A percentile compares a stretch with the other conserved stretches of the same genome.
Evolutionary conservation across 495 filamentous ascomycete species (phyloP).

Genomic region (Cercophora samala): DNA sequence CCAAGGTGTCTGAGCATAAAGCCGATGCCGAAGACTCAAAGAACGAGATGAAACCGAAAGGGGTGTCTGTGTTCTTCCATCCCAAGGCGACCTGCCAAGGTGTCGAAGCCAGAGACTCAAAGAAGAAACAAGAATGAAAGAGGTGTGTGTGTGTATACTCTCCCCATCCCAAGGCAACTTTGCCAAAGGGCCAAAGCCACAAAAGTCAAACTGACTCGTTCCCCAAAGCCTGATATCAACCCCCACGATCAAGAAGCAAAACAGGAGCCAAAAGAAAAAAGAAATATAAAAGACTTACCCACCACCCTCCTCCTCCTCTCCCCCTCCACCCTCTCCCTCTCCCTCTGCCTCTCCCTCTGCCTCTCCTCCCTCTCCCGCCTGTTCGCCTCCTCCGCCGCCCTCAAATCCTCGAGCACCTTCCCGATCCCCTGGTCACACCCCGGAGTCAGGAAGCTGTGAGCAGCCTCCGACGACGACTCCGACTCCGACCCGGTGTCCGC

Average conservation of each 20-base stretch:
- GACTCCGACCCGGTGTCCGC: not conserved
- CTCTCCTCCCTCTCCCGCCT: not conserved
- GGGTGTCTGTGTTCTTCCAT: not conserved
- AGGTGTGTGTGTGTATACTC: no score
- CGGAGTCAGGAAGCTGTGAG: not conserved
- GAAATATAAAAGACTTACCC: not conserved
- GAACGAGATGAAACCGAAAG: not conserved
- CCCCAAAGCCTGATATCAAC: not conserved
- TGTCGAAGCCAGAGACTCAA: not conserved
- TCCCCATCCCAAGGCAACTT: no score
- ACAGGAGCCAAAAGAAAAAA: not conserved
- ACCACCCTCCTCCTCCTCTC: no score
- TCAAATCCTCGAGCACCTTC: not conserved
- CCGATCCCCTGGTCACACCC: not conserved
- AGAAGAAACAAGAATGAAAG: not conserved
- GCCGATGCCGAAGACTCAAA: not conserved
- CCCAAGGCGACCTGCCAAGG: not conserved
- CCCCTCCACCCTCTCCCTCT: not conserved
- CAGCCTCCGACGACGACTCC: not conserved
- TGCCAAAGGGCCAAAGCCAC: no score
- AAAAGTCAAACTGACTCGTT: no score
- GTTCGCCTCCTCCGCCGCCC: not conserved
- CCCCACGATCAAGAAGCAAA: not conserved
- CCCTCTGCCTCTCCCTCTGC: not conserved
- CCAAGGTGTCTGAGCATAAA: not conserved